Base-by-base conservation (phyloP, 768 basidiomycete genomes). In the Rhodocollybia butyracea region DNA sequence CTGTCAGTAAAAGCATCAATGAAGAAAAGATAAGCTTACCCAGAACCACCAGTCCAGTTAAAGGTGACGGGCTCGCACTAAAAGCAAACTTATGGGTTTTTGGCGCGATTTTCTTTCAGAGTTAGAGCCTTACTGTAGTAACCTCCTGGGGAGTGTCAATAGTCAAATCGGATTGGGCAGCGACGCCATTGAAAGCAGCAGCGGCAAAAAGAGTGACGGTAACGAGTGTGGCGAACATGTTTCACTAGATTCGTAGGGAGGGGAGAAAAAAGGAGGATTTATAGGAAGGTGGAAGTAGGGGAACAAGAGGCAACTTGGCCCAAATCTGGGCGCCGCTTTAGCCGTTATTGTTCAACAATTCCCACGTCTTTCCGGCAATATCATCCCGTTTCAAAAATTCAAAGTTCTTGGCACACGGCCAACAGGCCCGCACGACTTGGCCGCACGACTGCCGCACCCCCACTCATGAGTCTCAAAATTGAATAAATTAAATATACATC, bases 201-300 rank as follows among this genome's bases (percentile, higher is more conserved):
- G 75, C 66, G 65, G 79, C 70, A 75, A 90, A 71, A 84, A 91
- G 81, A 64, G 86, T 76, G 73, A 82, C 67, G 57, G 80, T 78
- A 89, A 89, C 50, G 88, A 91, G 72, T 73, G 90, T 88, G 75
- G 82, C 39, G 80, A 84, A 85, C 90, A 91, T 92, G 71, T 69
- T 80, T 70, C 61, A 57, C 60, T 46, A 32, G n/a, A 30, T 43
- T 52, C 47, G 60, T 57, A 57, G 17, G 51, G 31, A 26, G 59
- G 58, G 58, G 59, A 38, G 60, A 31, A 59, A 36, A 51, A 61
- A 53, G 59, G 55, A 60, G 59, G 36, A 57, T 48, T 57, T 51
- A 57, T 51, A 52, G 32, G 40, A 40, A 62, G 59, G 66, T 62
- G 63, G 63, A 69, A 67, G 63, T 63, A 58, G 62, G 56, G 60